phyloP scores from a whole-genome alignment of 2,329 filamentous ascomycete species.

The Pseudogymnoascus sp. region DNA sequence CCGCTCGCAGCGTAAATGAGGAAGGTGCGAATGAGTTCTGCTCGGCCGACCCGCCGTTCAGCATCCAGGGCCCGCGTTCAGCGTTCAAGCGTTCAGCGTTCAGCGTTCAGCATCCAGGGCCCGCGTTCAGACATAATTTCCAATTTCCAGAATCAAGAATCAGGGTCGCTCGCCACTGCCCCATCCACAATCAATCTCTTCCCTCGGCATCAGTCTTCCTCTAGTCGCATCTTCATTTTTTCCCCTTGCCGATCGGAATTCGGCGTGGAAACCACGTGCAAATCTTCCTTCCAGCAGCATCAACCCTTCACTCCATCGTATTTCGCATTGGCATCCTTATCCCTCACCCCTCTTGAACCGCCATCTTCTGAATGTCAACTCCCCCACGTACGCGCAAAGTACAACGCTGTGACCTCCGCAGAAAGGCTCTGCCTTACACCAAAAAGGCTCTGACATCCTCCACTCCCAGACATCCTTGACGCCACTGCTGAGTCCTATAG shows the following conservation, averaged over 20 bases:
- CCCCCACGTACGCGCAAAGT: neutral
- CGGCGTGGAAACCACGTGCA: neutral
- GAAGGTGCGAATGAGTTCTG: neutral
- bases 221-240: slow-evolving; percentile 3
- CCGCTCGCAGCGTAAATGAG: neutral
- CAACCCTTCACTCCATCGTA: neutral
- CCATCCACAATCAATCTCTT: neutral
- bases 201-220: neutral
- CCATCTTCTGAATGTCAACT: neutral
- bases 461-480: neutral
- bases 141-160: neutral
- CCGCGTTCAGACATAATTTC: neutral
- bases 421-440: neutral
- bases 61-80: neutral
- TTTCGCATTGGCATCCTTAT: neutral
- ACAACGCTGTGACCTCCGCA: neutral
- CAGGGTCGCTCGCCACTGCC: neutral
- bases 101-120: neutral
- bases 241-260: neutral
- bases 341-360: neutral
- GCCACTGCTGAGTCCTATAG: neutral
- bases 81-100: neutral
- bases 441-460: slow-evolving; percentile 4
- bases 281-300: neutral
- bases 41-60: neutral